phyloP scores from a whole-genome alignment of 139 green algal species.

The Chlamydomonas applanata region DNA sequence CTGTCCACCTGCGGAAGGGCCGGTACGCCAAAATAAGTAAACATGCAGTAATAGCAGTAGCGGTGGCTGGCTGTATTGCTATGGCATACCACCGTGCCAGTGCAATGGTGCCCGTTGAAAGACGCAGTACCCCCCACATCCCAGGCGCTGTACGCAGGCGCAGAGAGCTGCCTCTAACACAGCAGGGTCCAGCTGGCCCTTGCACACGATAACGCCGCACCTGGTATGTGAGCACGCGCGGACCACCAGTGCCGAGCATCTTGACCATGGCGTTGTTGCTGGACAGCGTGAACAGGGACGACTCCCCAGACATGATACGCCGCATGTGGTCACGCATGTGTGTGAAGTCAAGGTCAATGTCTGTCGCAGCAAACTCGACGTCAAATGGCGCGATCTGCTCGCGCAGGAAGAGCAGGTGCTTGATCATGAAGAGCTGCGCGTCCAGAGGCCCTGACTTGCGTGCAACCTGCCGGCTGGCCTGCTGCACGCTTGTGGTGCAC shows the following conservation, averaged over 20 bases:
- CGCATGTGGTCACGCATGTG: constrained; percentile 89
- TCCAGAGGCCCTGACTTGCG: constrained; percentile 54
- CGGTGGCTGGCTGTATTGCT: too few species aligned
- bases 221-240: constrained; percentile 64
- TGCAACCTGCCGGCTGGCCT: constrained; percentile 37
- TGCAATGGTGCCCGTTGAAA: too few species aligned
- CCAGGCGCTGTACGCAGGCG: too few species aligned
- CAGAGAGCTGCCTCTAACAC: too few species aligned
- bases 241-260: constrained; percentile 69
- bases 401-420: constrained; percentile 90
- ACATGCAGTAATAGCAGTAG: too few species aligned
- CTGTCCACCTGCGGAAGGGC: constrained; percentile 67
- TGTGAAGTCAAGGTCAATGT: constrained; percentile 91
- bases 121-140: too few species aligned
- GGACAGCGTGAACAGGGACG: constrained; percentile 78
- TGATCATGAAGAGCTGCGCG: constrained; percentile 91
- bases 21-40: not conserved
- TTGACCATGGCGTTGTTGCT: constrained; percentile 76
- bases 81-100: too few species aligned
- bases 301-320: constrained; percentile 76
- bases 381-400: constrained; percentile 90
- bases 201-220: too few species aligned
- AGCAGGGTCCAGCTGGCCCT: too few species aligned
- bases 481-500: constrained; percentile 72
- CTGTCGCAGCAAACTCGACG: constrained; percentile 76